Percentiles rank a stretch among this genome's conserved stretches.
Evolutionary conservation across 805 yeast species (phyloP).

Genomic region (Tetrapisispora fleetii): DNA sequence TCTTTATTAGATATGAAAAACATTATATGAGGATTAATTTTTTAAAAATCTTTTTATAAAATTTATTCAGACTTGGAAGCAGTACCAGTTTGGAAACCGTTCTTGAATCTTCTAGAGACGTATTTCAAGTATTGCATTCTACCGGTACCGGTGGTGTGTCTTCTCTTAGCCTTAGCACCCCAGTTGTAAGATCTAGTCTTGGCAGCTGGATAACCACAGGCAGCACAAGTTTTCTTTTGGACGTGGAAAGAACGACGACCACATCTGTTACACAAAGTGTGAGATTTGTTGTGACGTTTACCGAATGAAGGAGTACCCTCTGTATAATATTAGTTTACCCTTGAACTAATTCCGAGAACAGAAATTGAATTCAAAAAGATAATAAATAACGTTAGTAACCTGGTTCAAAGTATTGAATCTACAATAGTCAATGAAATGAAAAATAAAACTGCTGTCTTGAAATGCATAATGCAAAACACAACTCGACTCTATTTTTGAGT

Average conservation of each 20-base stretch:
- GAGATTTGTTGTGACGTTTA: slow-evolving; percentile 99
- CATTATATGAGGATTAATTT: slow-evolving; percentile 1
- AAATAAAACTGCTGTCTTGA: neutral
- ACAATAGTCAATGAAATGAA: neutral
- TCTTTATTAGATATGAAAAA: slow-evolving; percentile 6
- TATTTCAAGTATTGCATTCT: slow-evolving; percentile 97
- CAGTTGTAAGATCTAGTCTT: slow-evolving; percentile 98
- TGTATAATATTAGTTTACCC: slow-evolving; percentile 31
- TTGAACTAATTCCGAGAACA: neutral
- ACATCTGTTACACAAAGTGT: slow-evolving; percentile 98
- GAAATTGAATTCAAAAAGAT: neutral
- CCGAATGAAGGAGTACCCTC: slow-evolving; percentile 99
- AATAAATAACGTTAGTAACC: slow-evolving; percentile 1
- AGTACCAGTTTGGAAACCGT: slow-evolving; percentile 89
- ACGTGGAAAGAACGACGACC: slow-evolving; percentile 98
- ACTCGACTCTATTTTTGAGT: too few species aligned
- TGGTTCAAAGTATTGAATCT: neutral
- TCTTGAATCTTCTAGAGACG: slow-evolving; percentile 96
- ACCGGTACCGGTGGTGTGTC: slow-evolving; percentile 99
- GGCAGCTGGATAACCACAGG: slow-evolving; percentile 99
- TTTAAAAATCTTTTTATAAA: slow-evolving; percentile 1
- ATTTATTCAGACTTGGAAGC: slow-evolving; percentile 52
- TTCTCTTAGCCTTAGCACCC: slow-evolving; percentile 98
- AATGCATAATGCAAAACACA: too few species aligned
- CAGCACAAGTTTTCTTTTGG: slow-evolving; percentile 97